Percentiles rank a stretch among this genome's conserved stretches.
phyloP scores from a whole-genome alignment of 805 yeast genomes.

The Kluyveromyces dobzhanskii region DNA sequence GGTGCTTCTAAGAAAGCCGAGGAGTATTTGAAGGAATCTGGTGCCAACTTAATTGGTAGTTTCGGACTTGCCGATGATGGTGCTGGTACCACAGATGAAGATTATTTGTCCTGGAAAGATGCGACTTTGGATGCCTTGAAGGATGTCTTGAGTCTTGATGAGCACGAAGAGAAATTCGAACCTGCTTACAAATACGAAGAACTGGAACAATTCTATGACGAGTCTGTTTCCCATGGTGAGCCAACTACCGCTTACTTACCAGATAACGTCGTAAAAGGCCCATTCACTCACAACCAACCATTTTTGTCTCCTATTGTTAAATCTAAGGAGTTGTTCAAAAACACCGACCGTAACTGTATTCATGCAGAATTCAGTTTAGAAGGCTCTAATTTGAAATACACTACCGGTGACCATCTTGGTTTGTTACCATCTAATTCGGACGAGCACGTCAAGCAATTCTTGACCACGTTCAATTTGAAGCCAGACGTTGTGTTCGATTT shows the following conservation, averaged over 20 bases:
- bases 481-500: constrained; percentile 52
- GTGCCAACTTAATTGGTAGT: constrained; percentile 67
- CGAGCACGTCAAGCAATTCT: constrained; percentile 61
- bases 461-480: constrained; percentile 52
- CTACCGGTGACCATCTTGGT: constrained; percentile 95
- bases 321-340: constrained; percentile 64
- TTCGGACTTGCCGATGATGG: constrained; percentile 95
- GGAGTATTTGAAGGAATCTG: constrained; percentile 46
- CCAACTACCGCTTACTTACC: constrained; percentile 54
- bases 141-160: constrained; percentile 57
- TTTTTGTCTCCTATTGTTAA: constrained; percentile 58
- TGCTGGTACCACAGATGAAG: constrained; percentile 89
- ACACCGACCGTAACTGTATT: constrained; percentile 65
- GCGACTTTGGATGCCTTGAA: constrained; percentile 56
- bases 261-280: constrained; percentile 37
- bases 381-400: constrained; percentile 64
- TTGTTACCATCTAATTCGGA: constrained; percentile 87
- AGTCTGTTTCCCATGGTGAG: constrained; percentile 69
- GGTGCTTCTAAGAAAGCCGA: constrained; percentile 63
- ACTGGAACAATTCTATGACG: constrained; percentile 33
- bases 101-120: constrained; percentile 90
- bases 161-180: constrained; percentile 71
- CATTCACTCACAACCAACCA: constrained; percentile 77
- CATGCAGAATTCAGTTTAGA: constrained; percentile 85
- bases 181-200: constrained; percentile 41